Evolutionary conservation across 2,329 filamentous ascomycete species (phyloP).

Genomic region (Tolypocladium cylindrosporum): DNA sequence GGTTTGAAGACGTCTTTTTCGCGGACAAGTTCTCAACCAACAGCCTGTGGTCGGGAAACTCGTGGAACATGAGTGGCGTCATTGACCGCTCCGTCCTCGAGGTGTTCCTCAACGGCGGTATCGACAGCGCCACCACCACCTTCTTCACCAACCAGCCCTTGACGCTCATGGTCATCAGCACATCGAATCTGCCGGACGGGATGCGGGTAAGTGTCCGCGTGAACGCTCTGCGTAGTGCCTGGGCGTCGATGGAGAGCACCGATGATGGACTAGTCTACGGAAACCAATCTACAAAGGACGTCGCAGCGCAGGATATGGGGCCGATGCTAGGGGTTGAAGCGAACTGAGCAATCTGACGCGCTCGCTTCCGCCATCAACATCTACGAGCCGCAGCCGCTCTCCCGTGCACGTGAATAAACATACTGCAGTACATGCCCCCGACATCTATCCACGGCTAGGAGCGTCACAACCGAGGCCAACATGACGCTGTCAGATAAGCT

Average conservation of each 20-base stretch:
- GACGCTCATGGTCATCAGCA: conserved; percentile 10
- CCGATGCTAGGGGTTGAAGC: conserved; percentile 1
- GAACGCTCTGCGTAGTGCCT: conserved; percentile 15
- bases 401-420: not conserved
- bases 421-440: not conserved
- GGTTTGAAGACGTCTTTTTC: conserved; percentile 21
- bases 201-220: conserved; percentile 12
- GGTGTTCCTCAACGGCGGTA: conserved; percentile 21
- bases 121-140: conserved; percentile 20
- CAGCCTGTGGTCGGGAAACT: conserved; percentile 7
- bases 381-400: not conserved
- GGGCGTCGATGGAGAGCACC: conserved; percentile 5
- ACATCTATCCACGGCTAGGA: not conserved
- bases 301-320: not conserved
- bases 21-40: conserved; percentile 18
- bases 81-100: conserved; percentile 23
- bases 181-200: conserved; percentile 9
- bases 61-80: conserved; percentile 20
- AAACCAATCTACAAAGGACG: not conserved
- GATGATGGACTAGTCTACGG: conserved; percentile 1
- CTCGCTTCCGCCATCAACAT: not conserved
- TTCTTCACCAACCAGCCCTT: conserved; percentile 20
- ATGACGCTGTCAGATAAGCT: not conserved
- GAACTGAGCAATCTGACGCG: not conserved
- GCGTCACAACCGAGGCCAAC: not conserved